Base-by-base conservation (phyloP, 495 filamentous ascomycete genomes). In the Aspergillus campestris region DNA sequence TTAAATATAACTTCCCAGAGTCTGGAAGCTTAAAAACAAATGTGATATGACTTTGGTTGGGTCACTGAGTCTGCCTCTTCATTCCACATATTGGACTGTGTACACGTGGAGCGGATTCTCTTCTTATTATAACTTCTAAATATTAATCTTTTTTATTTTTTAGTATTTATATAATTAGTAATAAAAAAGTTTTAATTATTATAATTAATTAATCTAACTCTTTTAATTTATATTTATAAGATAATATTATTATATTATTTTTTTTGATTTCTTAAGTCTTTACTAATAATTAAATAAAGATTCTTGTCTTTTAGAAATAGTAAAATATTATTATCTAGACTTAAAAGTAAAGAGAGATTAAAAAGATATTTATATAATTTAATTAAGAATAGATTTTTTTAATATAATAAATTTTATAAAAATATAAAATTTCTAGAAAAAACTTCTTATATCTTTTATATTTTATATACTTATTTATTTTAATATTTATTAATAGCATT, bases 261-360 rank as follows among this genome's bases (percentile, higher is more conserved):
- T n/a, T n/a, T n/a, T n/a, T n/a, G n/a, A 33, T 34, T 27, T 34
- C 27, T 34, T 34, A 34, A 34, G 12, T 44, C 12, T 34, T n/a
- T 9, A 35, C 18, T 10, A 24, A 15, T 32, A 44, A 12, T 18
- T 34, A 15, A 11, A 44, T 45, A 52, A 50, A 57, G 47, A 11
- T 44, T 42, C 46, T 44, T 50, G 62, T 49, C 52, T 51, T 49
- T 45, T 29, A 42, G 31, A 48, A 47, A 18, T 29, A 53, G 30
- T 40, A 47, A 40, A 32, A 34, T 8, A 31, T n/a, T 40, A 42
- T 13, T 40, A 45, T 31, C 42, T 42, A 34, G 13, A 37, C 37
- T 51, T 29, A 36, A 40, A 31, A 46, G 46, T 51, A 13, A 51
- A 51, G 7, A 15, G 35, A 34, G 40, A 51, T 52, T 48, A 42